phyloP scores from a whole-genome alignment of 2,329 filamentous ascomycete species.

The Didymella pinodella region DNA sequence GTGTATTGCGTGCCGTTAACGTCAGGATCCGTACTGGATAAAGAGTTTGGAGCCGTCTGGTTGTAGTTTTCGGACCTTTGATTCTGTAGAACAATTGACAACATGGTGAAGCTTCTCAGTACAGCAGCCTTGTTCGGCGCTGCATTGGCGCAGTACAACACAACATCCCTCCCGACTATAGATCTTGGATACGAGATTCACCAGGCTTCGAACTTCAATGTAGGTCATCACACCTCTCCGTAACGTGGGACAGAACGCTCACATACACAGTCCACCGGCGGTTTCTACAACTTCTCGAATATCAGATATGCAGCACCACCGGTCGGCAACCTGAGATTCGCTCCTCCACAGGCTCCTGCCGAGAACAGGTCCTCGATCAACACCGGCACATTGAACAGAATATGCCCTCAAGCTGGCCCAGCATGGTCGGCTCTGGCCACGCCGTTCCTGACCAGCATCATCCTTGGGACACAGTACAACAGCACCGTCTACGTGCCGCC shows the following conservation, averaged over 20 bases:
- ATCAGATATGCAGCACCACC: slow-evolving; percentile 65
- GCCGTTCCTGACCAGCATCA: slow-evolving; percentile 44
- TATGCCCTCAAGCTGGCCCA: slow-evolving; percentile 50
- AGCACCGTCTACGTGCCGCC: slow-evolving; percentile 38
- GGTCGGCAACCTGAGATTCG: slow-evolving; percentile 60
- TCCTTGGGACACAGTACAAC: slow-evolving; percentile 43
- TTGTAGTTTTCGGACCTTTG: background rate
- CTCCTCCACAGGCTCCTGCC: slow-evolving; percentile 55
- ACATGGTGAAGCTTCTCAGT: slow-evolving; percentile 34
- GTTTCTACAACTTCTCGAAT: slow-evolving; percentile 64
- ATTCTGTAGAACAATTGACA: background rate
- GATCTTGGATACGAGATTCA: slow-evolving; percentile 64
- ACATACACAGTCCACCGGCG: slow-evolving; percentile 44
- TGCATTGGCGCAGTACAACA: slow-evolving; percentile 34
- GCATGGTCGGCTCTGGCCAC: slow-evolving; percentile 53
- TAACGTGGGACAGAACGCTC: slow-evolving; percentile 6
- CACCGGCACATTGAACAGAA: slow-evolving; percentile 51
- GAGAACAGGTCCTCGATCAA: slow-evolving; percentile 57
- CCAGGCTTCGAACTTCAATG: slow-evolving; percentile 57
- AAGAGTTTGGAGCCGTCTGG: slow-evolving; percentile 9
- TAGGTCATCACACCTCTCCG: slow-evolving; percentile 28
- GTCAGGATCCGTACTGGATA: slow-evolving; percentile 2
- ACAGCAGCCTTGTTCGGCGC: slow-evolving; percentile 34
- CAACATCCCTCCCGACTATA: slow-evolving; percentile 53
- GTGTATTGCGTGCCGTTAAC: slow-evolving; percentile 6